phyloP scores from a whole-genome alignment of 768 basidiomycete genomes.

The Boletus sp. region DNA sequence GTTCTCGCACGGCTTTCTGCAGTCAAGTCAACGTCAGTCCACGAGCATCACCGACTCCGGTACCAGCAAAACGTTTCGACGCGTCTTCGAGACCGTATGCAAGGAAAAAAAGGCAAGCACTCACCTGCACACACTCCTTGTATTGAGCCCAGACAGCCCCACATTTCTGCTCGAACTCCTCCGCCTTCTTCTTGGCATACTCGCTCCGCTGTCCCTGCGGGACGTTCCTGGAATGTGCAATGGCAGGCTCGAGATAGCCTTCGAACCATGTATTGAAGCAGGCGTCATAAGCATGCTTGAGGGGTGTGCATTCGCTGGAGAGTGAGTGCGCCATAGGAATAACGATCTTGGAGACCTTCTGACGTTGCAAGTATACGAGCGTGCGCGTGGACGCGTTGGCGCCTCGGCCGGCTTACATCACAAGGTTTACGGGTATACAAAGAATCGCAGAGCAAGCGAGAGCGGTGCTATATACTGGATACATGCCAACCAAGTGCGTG shows the following conservation, averaged over 20 bases:
- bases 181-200: conserved; percentile 76
- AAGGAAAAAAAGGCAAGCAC: conserved; percentile 22
- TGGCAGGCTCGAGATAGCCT: conserved; percentile 86
- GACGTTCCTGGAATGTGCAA: conserved; percentile 41
- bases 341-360: neutral
- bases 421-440: neutral
- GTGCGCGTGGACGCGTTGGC: neutral
- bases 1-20: conserved; percentile 78
- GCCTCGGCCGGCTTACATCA: conserved; percentile 19
- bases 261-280: conserved; percentile 99
- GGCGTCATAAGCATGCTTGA: conserved; percentile 86
- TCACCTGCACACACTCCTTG: conserved; percentile 78
- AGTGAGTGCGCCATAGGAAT: conserved; percentile 73
- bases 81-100: neutral
- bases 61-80: neutral
- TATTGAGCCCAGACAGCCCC: conserved; percentile 83
- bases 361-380: too few relatives aligned
- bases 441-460: neutral
- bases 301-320: conserved; percentile 79
- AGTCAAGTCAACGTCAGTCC: neutral
- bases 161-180: conserved; percentile 84
- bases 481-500: neutral
- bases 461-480: conserved; percentile 17
- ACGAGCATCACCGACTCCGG: neutral
- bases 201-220: conserved; percentile 48